Evolutionary conservation across 1,284 basidiomycete genomes (phyloP), one percentile per base, ranked within the genome.

Genomic region (Pseudozyma thailandica): DNA sequence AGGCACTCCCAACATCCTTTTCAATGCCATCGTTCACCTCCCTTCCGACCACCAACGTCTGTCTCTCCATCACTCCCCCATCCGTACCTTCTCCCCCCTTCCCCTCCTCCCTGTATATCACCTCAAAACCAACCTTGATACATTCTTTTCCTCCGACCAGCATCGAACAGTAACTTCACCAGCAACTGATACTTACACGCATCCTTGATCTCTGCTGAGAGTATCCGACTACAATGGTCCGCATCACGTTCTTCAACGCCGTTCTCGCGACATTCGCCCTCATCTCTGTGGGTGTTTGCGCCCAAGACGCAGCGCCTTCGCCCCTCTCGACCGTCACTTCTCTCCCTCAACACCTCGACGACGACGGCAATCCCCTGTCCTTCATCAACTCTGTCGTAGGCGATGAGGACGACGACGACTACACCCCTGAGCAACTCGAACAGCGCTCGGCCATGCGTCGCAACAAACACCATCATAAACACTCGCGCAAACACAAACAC

Each of bases 331-430:
- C 55, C 38, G 16, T 23, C 33, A 12, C 52, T 2, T 8, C 23
- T 10, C 10, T 49, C 0, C 42, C 50, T 8, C 39, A 59, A 33
- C 49, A 66, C 43, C 41, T 57, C 28, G 76, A 78, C 50, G 73
- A 73, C 26, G 62, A 62, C n/a, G 75, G 75, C 33, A 58, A 72
- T 4, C 68, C 64, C 12, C 38, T 76, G 23, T 30, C 59, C 18
- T 62, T 72, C 58, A 60, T 79, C 68, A 77, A 80, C 68, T 73
- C 72, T 7, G 60, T 73, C 51, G 37, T 65, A 25, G 73, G 72
- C 23, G 75, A 70, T 38, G 63, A 75, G 12, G 62, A 72, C 30
- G 75, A 74, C 45, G 74, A 75, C 50, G 68, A 70, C 54, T 70
- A 58, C 42, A 52, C 58, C 1, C 59, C 63, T 2, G 63, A 65